Conservation (phyloP, 2,329 filamentous ascomycete genomes). For the Cladosporium sp. region DNA sequence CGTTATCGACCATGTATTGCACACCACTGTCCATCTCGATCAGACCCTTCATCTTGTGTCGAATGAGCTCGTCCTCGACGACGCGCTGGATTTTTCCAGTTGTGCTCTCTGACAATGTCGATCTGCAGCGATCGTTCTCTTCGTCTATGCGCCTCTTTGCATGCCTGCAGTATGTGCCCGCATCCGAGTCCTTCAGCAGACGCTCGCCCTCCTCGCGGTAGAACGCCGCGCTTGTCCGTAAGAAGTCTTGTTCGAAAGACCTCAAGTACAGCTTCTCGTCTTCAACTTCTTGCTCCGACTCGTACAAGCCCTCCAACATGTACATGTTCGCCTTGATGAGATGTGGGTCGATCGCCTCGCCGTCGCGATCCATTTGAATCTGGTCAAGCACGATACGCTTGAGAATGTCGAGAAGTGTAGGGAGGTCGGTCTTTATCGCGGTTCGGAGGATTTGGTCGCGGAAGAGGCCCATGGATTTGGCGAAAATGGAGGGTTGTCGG, state of each 20-base stretch:
- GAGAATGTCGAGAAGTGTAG: conserved; percentile 70
- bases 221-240: conserved; percentile 70
- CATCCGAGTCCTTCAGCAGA: conserved; percentile 76
- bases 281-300: conserved; percentile 75
- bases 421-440: conserved; percentile 50
- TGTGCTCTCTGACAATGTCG: conserved; percentile 74
- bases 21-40: conserved; percentile 85
- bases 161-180: conserved; percentile 77
- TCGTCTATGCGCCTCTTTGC: conserved; percentile 74
- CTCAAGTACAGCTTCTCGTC: conserved; percentile 80
- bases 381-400: conserved; percentile 85
- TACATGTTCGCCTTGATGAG: conserved; percentile 80
- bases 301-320: conserved; percentile 89
- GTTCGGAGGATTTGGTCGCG: conserved; percentile 79
- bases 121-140: conserved; percentile 79
- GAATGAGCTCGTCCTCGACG: conserved; percentile 79
- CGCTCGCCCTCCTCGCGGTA: conserved; percentile 75
- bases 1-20: conserved; percentile 87
- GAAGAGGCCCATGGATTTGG: conserved; percentile 82
- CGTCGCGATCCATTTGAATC: conserved; percentile 87
- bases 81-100: conserved; percentile 72
- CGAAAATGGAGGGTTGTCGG: conserved; percentile 75
- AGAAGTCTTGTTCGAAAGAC: conserved; percentile 77
- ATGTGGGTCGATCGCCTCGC: conserved; percentile 81
- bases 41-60: conserved; percentile 75